These are phyloP conservation scores for Diaporthe eres DNA, from an alignment of 2,329 filamentous ascomycete species.

Conservation along the genomic window DNA sequence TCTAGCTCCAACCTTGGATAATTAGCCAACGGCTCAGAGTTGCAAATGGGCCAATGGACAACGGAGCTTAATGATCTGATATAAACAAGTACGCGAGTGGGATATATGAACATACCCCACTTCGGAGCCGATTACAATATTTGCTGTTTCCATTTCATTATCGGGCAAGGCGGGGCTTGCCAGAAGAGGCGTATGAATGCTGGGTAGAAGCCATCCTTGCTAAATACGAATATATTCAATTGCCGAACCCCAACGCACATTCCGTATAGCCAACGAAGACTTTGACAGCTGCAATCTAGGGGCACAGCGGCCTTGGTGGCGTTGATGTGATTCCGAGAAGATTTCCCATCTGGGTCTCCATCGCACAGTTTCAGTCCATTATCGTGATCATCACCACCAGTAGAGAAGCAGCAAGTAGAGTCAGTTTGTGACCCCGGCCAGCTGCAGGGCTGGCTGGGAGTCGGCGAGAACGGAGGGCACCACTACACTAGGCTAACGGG, in stretches of 20 bases:
- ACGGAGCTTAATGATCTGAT: not conserved
- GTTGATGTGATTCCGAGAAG: too few species aligned
- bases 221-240: not conserved
- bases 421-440: not conserved
- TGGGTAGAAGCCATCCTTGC: not conserved
- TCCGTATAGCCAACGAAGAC: not conserved
- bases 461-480: too few species aligned
- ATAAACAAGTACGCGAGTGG: too few species aligned
- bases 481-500: not conserved
- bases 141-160: too few species aligned
- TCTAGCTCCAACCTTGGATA: not conserved
- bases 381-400: not conserved
- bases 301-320: not conserved
- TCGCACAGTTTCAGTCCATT: not conserved
- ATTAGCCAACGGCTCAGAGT: too few species aligned
- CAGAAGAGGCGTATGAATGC: not conserved
- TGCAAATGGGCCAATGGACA: not conserved
- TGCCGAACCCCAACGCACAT: not conserved
- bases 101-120: too few species aligned
- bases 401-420: not conserved
- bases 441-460: too few species aligned
- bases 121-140: too few species aligned
- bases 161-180: too few species aligned
- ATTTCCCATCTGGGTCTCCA: not conserved
- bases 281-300: not conserved